Percentiles rank a stretch among this genome's conserved stretches.
These are phyloP conservation scores for Hypoxylon fuscum DNA, from an alignment of 495 filamentous ascomycete species.

Conservation along the genomic window DNA sequence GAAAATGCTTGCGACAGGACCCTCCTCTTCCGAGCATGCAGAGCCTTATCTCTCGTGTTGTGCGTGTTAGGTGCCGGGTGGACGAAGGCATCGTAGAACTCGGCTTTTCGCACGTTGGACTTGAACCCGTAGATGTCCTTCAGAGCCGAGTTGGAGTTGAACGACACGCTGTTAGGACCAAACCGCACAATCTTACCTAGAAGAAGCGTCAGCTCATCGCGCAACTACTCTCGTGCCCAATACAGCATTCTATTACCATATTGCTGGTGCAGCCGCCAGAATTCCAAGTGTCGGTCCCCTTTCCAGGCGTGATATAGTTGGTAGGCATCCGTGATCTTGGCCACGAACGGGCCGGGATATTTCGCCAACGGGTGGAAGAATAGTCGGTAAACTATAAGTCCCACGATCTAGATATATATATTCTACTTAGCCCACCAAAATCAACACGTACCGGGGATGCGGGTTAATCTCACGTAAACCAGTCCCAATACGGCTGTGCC, in stretches of 20 bases:
- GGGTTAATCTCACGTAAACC: constrained; percentile 33
- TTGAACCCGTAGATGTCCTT: constrained; percentile 69
- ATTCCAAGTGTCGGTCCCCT: constrained; percentile 68
- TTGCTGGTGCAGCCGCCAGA: constrained; percentile 64
- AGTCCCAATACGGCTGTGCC: constrained; percentile 21
- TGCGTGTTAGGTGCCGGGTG: constrained; percentile 68
- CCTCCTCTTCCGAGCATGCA: constrained; percentile 70
- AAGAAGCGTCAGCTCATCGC: constrained; percentile 16
- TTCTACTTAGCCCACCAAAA: constrained; percentile 16
- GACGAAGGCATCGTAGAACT: constrained; percentile 72
- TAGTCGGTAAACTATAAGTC: constrained; percentile 59
- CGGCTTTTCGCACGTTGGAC: constrained; percentile 68
- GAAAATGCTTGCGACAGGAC: constrained; percentile 72
- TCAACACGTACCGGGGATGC: background rate
- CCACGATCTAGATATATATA: constrained; percentile 22
- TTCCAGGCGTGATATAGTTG: constrained; percentile 65
- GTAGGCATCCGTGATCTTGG: constrained; percentile 65
- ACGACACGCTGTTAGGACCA: constrained; percentile 67
- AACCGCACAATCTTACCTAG: constrained; percentile 64
- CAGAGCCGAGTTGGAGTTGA: constrained; percentile 65
- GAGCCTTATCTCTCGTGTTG: constrained; percentile 64
- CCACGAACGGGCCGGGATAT: constrained; percentile 70
- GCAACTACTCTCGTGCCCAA: too few relatives aligned
- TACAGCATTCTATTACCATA: constrained; percentile 56
- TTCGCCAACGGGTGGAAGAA: constrained; percentile 72